Evolutionary conservation across 208 protist genomes (phyloP).

Genomic region (Herpetomonas tarakana): DNA sequence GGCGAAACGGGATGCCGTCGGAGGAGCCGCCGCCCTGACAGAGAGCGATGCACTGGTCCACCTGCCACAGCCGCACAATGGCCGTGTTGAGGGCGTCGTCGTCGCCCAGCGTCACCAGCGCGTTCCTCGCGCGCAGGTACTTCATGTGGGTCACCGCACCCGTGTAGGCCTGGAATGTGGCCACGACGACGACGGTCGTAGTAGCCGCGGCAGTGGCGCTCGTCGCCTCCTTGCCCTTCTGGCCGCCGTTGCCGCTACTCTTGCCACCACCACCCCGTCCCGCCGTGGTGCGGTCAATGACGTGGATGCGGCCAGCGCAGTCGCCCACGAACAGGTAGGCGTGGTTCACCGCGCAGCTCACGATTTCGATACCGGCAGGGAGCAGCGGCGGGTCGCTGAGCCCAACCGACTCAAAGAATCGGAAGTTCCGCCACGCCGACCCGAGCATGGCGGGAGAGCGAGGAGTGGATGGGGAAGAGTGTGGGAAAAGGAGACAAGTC

Average conservation of each 20-base stretch:
- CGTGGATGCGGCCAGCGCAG: slow-evolving; percentile 65
- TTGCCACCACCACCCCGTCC: too few relatives aligned
- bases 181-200: slow-evolving; percentile 6
- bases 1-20: slow-evolving; percentile 16
- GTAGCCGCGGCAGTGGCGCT: too few relatives aligned
- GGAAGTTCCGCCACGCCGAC: slow-evolving; percentile 47
- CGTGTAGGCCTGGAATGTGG: slow-evolving; percentile 80
- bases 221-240: not conserved
- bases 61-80: slow-evolving; percentile 56
- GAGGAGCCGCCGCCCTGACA: slow-evolving; percentile 4
- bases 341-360: slow-evolving; percentile 70
- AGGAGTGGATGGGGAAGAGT: too few relatives aligned
- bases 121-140: slow-evolving; percentile 33
- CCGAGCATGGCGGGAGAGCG: not conserved
- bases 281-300: slow-evolving; percentile 60
- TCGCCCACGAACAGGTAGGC: slow-evolving; percentile 83
- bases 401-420: slow-evolving; percentile 62
- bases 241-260: not conserved
- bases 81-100: slow-evolving; percentile 52
- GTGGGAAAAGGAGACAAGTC: not conserved
- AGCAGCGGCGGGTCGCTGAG: slow-evolving; percentile 26
- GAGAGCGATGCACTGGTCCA: slow-evolving; percentile 30
- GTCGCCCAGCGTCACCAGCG: slow-evolving; percentile 81
- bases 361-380: slow-evolving; percentile 52
- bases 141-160: slow-evolving; percentile 66